Percentiles rank a stretch among this genome's conserved stretches.
phyloP scores from a whole-genome alignment of 2,329 filamentous ascomycete species.

The Hypoxylon sp. region DNA sequence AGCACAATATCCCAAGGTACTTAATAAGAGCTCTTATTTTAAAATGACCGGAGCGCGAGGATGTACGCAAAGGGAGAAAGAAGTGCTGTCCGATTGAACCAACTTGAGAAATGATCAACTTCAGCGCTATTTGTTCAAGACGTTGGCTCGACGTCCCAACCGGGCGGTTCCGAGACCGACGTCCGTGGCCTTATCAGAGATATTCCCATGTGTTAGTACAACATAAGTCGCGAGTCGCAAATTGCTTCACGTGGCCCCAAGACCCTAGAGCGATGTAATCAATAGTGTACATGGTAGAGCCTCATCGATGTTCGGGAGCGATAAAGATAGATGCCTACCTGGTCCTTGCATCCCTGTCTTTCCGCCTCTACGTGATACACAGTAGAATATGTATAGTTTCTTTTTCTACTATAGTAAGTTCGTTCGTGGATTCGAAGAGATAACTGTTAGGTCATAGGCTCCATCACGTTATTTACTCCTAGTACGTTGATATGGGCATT shows the following conservation, averaged over 20 bases:
- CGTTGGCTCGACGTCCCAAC: not conserved
- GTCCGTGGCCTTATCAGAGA: not conserved
- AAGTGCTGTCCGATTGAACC: not conserved
- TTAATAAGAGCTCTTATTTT: too few relatives aligned
- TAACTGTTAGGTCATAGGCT: not conserved
- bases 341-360: not conserved
- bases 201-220: not conserved
- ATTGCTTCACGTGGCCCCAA: not conserved
- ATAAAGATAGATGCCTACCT: not conserved
- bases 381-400: not conserved
- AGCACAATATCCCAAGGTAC: not conserved
- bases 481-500: not conserved
- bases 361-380: not conserved
- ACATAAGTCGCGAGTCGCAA: not conserved
- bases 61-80: too few relatives aligned
- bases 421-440: not conserved
- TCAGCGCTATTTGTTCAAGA: not conserved
- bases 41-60: too few relatives aligned
- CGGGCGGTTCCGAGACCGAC: not conserved
- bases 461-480: not conserved
- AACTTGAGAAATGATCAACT: not conserved
- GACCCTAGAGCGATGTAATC: not conserved
- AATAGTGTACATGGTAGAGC: not conserved
- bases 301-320: conserved; percentile 1
- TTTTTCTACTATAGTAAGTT: not conserved